Conservation (phyloP, 495 filamentous ascomycete species). For the Penicillium desertorum region DNA sequence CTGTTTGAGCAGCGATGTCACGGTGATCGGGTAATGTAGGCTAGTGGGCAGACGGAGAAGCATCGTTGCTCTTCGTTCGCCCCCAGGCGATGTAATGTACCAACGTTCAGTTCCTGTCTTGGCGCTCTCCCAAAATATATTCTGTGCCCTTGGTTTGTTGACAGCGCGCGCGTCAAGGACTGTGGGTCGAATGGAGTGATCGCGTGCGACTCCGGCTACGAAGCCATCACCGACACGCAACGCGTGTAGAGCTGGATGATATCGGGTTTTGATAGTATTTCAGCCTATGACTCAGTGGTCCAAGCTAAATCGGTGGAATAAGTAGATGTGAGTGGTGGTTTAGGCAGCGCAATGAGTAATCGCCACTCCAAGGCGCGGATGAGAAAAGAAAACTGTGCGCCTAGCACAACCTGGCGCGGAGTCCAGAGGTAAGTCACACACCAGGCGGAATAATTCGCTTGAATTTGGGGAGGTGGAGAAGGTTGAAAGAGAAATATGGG, state of each 20-base stretch:
- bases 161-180: constrained; percentile 11
- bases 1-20: constrained; percentile 78
- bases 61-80: constrained; percentile 40
- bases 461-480: background rate
- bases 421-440: constrained; percentile 8
- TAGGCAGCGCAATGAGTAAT: constrained; percentile 13
- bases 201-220: constrained; percentile 34
- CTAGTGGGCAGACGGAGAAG: constrained; percentile 52
- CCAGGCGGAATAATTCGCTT: constrained; percentile 5
- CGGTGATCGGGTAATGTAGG: constrained; percentile 92
- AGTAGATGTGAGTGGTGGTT: constrained; percentile 1
- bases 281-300: background rate
- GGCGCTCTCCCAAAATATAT: background rate
- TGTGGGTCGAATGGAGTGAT: constrained; percentile 21
- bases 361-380: constrained; percentile 21
- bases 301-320: background rate
- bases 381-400: constrained; percentile 21
- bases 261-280: background rate
- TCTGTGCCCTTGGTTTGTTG: background rate
- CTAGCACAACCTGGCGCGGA: constrained; percentile 21
- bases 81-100: constrained; percentile 19
- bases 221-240: constrained; percentile 38
- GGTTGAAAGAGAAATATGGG: background rate
- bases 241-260: constrained; percentile 17
- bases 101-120: constrained; percentile 7